phyloP scores from a whole-genome alignment of 495 filamentous ascomycete species.

The Penicillium cataractarum region DNA sequence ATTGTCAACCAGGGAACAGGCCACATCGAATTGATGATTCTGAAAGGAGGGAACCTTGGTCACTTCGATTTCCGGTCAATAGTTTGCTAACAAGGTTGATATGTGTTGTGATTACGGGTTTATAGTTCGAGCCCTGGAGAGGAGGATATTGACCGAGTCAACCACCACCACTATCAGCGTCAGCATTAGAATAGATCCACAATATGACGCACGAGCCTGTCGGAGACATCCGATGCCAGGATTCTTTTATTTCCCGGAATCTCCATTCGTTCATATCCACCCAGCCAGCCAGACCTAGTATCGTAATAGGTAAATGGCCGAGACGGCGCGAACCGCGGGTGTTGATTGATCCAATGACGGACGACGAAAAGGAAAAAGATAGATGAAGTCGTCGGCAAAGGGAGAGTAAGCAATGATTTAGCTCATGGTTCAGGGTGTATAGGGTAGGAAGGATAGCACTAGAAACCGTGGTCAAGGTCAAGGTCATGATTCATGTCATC shows the following conservation, averaged over 20 bases:
- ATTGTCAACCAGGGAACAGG: background rate
- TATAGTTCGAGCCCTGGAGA: background rate
- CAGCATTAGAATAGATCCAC: background rate
- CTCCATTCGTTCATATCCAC: background rate
- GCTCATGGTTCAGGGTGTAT: no score
- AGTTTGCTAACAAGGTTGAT: background rate
- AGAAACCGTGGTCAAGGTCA: background rate
- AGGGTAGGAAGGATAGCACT: background rate
- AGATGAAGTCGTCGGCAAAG: background rate
- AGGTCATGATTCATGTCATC: background rate
- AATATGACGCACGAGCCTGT: background rate
- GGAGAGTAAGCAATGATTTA: no score
- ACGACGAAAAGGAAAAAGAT: background rate
- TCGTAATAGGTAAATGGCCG: background rate
- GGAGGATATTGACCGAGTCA: background rate
- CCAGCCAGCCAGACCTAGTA: background rate
- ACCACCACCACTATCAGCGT: background rate
- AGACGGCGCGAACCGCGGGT: background rate
- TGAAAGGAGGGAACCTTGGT: background rate
- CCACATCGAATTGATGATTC: background rate
- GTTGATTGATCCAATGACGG: slow-evolving; percentile 5
- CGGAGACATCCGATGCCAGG: background rate
- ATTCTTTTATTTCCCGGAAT: background rate
- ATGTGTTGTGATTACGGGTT: background rate
- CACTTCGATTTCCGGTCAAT: background rate